phyloP scores from a whole-genome alignment of 2,329 filamentous ascomycete genomes.

The Arthrobotrys iridis region DNA sequence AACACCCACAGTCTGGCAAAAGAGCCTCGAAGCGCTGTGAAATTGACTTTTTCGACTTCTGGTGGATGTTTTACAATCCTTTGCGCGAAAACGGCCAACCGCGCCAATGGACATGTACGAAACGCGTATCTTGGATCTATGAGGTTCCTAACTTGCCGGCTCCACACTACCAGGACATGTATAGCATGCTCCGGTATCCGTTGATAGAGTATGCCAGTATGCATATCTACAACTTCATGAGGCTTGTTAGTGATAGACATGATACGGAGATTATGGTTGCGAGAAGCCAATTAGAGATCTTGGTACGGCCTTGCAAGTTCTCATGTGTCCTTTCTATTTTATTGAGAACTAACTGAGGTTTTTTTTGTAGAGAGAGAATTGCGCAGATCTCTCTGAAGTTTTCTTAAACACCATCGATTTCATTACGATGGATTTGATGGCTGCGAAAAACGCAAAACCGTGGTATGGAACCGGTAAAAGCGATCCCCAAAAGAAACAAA shows the following conservation, averaged over 20 bases:
- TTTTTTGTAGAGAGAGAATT: background rate
- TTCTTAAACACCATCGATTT: background rate
- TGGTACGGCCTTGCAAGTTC: background rate
- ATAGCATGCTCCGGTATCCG: constrained; percentile 1
- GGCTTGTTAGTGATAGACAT: background rate
- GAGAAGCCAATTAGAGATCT: background rate
- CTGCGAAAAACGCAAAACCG: background rate
- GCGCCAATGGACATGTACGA: background rate
- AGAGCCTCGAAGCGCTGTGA: too few relatives aligned
- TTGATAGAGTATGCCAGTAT: background rate
- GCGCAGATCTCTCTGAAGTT: background rate
- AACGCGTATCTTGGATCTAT: background rate
- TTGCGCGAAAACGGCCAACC: background rate
- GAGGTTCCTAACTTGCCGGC: background rate
- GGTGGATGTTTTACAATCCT: background rate
- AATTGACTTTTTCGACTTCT: background rate
- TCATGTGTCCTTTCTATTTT: background rate
- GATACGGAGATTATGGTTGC: background rate
- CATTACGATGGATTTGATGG: background rate
- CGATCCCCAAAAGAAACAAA: background rate
- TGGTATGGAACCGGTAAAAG: background rate
- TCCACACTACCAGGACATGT: background rate
- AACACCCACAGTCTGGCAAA: too few relatives aligned
- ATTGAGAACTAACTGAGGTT: too few relatives aligned
- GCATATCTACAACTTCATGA: background rate